Conservation (phyloP, 2,329 filamentous ascomycete species). For the Xylaria sp. region DNA sequence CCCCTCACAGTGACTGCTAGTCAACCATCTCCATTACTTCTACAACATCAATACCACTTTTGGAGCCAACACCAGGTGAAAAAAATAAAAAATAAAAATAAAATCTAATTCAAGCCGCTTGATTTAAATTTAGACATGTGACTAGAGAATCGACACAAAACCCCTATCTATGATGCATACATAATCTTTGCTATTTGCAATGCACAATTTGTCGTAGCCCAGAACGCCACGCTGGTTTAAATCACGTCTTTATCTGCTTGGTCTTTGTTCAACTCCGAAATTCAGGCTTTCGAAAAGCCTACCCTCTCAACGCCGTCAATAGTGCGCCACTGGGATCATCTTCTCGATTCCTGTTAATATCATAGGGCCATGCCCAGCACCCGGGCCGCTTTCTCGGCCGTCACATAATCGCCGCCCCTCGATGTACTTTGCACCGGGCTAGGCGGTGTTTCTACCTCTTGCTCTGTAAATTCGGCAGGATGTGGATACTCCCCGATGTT, state of each 20-base stretch:
- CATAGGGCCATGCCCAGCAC: constrained; percentile 49
- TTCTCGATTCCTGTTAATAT: not conserved
- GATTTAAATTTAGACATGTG: constrained; percentile 5
- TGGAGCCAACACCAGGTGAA: no score
- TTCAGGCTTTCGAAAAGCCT: constrained; percentile 5
- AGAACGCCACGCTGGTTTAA: constrained; percentile 37
- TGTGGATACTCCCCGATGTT: constrained; percentile 49
- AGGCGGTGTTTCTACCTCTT: constrained; percentile 43
- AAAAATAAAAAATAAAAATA: no score
- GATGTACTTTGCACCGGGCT: constrained; percentile 44
- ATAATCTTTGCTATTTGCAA: constrained; percentile 14
- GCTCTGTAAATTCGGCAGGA: constrained; percentile 48
- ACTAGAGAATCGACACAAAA: not conserved
- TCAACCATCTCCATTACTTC: no score
- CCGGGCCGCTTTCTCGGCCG: constrained; percentile 49
- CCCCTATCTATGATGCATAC: constrained; percentile 26
- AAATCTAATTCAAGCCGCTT: not conserved
- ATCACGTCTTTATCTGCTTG: constrained; percentile 18
- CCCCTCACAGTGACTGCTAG: no score
- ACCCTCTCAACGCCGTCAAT: constrained; percentile 1
- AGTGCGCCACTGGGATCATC: not conserved
- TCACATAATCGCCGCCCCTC: constrained; percentile 45
- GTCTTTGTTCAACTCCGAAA: constrained; percentile 20
- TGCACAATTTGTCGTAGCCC: constrained; percentile 15
- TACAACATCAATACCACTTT: no score